Percentiles rank a stretch among this genome's conserved stretches.
phyloP scores from a whole-genome alignment of 371 early-diverging fungal species.

The Haplosporangium sp. region DNA sequence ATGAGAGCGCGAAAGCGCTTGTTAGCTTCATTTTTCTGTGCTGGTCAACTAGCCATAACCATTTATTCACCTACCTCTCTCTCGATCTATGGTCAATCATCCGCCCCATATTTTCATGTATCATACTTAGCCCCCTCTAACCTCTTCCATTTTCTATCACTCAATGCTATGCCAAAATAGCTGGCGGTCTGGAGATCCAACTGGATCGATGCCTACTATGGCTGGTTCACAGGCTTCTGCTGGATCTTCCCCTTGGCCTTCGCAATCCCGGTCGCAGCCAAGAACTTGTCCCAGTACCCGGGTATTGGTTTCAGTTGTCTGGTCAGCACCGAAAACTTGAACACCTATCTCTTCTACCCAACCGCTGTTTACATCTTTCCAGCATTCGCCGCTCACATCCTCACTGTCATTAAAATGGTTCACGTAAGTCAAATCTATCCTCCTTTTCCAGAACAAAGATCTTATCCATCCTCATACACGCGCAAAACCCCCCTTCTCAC shows the following conservation, averaged over 20 bases:
- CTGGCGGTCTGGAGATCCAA: constrained; percentile 38
- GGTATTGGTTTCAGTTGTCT: constrained; percentile 58
- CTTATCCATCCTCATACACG: too few relatives aligned
- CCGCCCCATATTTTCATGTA: not conserved
- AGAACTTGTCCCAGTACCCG: constrained; percentile 53
- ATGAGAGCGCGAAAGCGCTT: too few relatives aligned
- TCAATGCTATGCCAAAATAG: constrained; percentile 4
- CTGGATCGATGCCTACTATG: constrained; percentile 55
- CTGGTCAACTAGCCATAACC: too few relatives aligned
- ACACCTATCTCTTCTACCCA: constrained; percentile 57
- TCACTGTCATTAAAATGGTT: constrained; percentile 57
- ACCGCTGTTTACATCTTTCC: constrained; percentile 57
- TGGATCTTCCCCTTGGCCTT: constrained; percentile 58
- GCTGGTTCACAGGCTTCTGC: constrained; percentile 55
- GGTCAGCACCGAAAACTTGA: constrained; percentile 39
- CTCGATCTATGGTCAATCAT: not conserved
- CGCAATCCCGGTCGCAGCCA: constrained; percentile 55
- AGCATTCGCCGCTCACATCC: constrained; percentile 55
- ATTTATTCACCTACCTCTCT: too few relatives aligned
- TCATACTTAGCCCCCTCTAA: not conserved
- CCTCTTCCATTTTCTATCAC: not conserved
- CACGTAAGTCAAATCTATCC: constrained; percentile 24
- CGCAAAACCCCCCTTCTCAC: too few relatives aligned
- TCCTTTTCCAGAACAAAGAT: not conserved
- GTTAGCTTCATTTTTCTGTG: too few relatives aligned